Conservation (phyloP, 768 basidiomycete genomes). For the Psilocybe tampanensis region DNA sequence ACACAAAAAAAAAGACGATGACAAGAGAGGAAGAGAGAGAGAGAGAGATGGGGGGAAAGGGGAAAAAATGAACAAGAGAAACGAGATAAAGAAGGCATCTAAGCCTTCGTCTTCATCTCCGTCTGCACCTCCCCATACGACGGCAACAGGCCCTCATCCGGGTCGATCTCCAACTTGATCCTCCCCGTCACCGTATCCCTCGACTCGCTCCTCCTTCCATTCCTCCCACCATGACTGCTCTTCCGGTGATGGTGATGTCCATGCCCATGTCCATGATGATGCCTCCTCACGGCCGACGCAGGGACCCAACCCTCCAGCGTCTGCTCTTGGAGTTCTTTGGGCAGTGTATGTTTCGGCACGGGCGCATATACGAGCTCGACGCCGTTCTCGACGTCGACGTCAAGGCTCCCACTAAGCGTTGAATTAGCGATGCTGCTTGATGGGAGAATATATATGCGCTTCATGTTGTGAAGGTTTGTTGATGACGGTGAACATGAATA, state of each 20-base stretch:
- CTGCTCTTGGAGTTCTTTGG: conserved; percentile 52
- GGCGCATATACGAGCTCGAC: conserved; percentile 64
- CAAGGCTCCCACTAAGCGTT: conserved; percentile 7
- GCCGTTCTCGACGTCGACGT: conserved; percentile 16
- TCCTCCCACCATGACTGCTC: conserved; percentile 9
- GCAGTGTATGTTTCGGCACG: conserved; percentile 57
- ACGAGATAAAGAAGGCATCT: background rate
- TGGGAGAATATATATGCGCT: conserved; percentile 69
- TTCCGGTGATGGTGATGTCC: conserved; percentile 25
- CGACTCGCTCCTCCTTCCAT: conserved; percentile 23
- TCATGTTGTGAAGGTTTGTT: conserved; percentile 30
- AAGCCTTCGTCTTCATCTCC: conserved; percentile 12
- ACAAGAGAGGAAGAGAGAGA: background rate
- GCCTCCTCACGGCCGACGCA: conserved; percentile 22
- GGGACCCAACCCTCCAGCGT: conserved; percentile 75
- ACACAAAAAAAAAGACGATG: background rate
- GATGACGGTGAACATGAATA: conserved; percentile 16
- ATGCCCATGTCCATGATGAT: conserved; percentile 27
- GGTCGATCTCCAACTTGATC: conserved; percentile 45
- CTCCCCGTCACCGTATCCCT: conserved; percentile 37
- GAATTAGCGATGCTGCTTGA: conserved; percentile 15
- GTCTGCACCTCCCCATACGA: conserved; percentile 16
- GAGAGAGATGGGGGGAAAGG: background rate
- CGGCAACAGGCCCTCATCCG: conserved; percentile 49
- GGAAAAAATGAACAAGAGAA: background rate